Base-by-base conservation (phyloP, 139 green algal genomes). In the Desmodesmus armatus region DNA sequence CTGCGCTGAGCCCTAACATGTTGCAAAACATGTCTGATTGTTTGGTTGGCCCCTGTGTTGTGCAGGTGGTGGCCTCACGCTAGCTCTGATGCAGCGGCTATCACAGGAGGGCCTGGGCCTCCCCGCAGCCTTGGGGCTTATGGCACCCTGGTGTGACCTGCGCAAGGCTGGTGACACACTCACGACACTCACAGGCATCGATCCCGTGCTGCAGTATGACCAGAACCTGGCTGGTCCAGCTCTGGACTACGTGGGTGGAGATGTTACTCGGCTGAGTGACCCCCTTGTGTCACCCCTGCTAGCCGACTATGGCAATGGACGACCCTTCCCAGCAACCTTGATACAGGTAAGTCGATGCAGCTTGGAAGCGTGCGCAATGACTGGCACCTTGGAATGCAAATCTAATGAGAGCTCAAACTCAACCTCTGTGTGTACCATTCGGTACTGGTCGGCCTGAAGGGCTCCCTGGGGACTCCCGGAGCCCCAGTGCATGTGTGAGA, bases 61-160 rank as follows among this genome's bases (percentile, higher is more conserved):
- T n/a, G n/a, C 79, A 35, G 79, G 79, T 21, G 79, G 79, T 47
- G 79, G 65, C 27, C 43, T 85, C 3, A 37, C 40, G 6, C 27
- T 77, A 19, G 79, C 79, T 17, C 44, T 85, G 25, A 72, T 75
- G 23, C 65, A 67, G 33, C 67, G 44, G 11, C 29, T 77, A 29
- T 40, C 47, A 55, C 41, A 58, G 15, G 55, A 71, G 13, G 11
- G 11, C 1, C 31, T 78, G 41, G 39, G n/a, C 4, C 41, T 69
- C 3, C 79, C 79, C 3, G 79, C 11, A 5, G 79, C 79, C 21
- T 23, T 75, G 2, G 65, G 49, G 15, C 79, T 85, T 2, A 67
- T 44, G n/a, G 40, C 33, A 4, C 79, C 79, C 3, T 85, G 79
- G 79, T n/a, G 29, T n/a, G 79, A 78, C 31, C 21, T 85, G 3